Evolutionary conservation across 805 yeast genomes (phyloP), one percentile per base, ranked within the genome.

Genomic region (Priceomyces fermenticarens): DNA sequence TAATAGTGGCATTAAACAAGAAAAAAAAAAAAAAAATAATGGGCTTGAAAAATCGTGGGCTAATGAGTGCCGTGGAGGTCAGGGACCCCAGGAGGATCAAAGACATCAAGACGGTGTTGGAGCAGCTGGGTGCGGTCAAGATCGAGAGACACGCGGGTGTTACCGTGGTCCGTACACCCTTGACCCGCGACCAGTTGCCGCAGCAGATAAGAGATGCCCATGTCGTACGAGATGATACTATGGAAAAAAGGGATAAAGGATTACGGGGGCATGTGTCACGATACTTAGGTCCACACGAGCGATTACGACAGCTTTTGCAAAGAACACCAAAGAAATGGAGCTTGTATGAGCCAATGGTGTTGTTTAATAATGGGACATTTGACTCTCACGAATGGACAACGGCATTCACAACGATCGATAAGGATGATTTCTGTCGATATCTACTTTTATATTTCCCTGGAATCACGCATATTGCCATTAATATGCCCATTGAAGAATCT

Each of bases 391-490:
- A 23, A 14, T 76, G 81, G 80, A 36, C 27, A 0, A 10, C 29
- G 0, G 38, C 30, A 36, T 34, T 39, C 12, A 30, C 31, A 36
- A 4, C 23, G 14, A 16, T 43, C 16, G 46, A 44, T 29, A 32
- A 37, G 35, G 34, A 41, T 2, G 31, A 28, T 7, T 52, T 56
- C 30, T 60, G 62, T 30, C 7, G 7, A 23, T 16, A 1, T 34
- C 40, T 47, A 13, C 43, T 39, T 30, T 54, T n/a, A 40, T 39
- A 43, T 3, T 40, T 61, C 20, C 36, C 46, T 8, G 45, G 43
- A 7, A 31, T 57, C 31, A 77, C 88, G 0, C 90, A 85, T 49
- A 58, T 85, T 3, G 95, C 95, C 0, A 59, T 80, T 4, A 87
- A 88, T 49, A 75, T 72, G 44, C 93, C 95, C 0, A 86, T 88